Conservation (phyloP, 306 rosid species). For the Lathyrus oleraceus region DNA sequence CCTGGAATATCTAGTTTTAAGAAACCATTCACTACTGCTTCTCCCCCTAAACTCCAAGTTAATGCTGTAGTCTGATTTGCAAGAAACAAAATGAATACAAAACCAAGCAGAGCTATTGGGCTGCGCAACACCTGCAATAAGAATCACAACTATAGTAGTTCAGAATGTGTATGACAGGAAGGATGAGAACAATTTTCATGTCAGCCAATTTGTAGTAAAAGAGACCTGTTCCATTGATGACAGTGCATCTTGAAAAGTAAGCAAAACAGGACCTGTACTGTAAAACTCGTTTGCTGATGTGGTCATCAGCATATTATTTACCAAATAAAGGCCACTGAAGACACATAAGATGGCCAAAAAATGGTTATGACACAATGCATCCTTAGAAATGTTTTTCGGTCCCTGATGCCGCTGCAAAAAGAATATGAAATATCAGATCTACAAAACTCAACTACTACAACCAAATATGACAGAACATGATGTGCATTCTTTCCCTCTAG, state of each 20-base stretch:
- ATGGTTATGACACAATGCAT: conserved; percentile 76
- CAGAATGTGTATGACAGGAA: conserved; percentile 22
- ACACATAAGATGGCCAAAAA: conserved; percentile 66
- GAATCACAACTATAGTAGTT: conserved; percentile 28
- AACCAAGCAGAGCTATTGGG: conserved; percentile 58
- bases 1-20: conserved; percentile 87
- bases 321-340: conserved; percentile 80
- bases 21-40: conserved; percentile 64
- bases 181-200: conserved; percentile 9
- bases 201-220: conserved; percentile 29
- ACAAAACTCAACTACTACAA: conserved; percentile 31
- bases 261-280: conserved; percentile 62
- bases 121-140: conserved; percentile 67
- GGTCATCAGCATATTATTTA: conserved; percentile 66
- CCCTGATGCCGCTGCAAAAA: conserved; percentile 62
- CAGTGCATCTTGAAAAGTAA: conserved; percentile 75
- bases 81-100: conserved; percentile 68
- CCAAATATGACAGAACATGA: conserved; percentile 25
- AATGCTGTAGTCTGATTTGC: conserved; percentile 77
- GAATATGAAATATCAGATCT: conserved; percentile 38
- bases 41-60: conserved; percentile 83
- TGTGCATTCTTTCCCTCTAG: conserved; percentile 18
- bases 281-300: conserved; percentile 68
- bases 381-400: conserved; percentile 57
- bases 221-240: conserved; percentile 81